phyloP scores from a whole-genome alignment of 1,284 basidiomycete species.

The Naganishia albida region DNA sequence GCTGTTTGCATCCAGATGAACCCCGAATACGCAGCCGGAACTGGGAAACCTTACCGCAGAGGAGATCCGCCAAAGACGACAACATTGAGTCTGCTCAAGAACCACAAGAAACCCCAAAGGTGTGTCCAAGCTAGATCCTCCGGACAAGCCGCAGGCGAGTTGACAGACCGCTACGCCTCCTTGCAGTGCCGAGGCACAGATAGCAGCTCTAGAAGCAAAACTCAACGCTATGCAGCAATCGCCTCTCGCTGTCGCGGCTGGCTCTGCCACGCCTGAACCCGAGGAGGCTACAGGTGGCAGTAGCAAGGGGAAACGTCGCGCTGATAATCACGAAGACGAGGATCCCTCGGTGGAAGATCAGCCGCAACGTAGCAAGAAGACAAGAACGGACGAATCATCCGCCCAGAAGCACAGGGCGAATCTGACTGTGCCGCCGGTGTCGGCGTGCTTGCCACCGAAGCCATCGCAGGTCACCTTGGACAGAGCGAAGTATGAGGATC shows the following conservation, averaged over 20 bases:
- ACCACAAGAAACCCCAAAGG: constrained; percentile 64
- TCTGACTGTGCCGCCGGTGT: neutral
- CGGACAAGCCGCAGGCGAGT: constrained; percentile 1
- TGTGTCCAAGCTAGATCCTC: constrained; percentile 52
- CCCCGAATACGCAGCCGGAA: constrained; percentile 7
- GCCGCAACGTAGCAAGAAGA: constrained; percentile 6
- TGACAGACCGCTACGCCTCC: neutral
- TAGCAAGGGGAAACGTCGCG: constrained; percentile 10
- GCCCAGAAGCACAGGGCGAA: neutral
- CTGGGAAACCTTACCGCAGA: constrained; percentile 45
- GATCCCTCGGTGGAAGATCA: neutral
- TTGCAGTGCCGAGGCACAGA: constrained; percentile 77
- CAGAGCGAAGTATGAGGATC: constrained; percentile 15
- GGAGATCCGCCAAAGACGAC: constrained; percentile 73
- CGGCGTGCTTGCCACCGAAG: constrained; percentile 11
- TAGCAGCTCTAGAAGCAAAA: constrained; percentile 94
- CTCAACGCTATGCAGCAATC: constrained; percentile 70
- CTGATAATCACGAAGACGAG: neutral
- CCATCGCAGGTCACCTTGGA: constrained; percentile 19
- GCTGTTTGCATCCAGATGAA: neutral
- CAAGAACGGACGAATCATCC: neutral
- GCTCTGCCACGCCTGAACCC: constrained; percentile 15
- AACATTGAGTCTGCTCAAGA: constrained; percentile 82
- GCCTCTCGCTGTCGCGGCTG: constrained; percentile 12
- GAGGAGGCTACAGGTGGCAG: neutral